Evolutionary conservation across 2,329 filamentous ascomycete species (phyloP).

Genomic region (Endocalyx cinctus): DNA sequence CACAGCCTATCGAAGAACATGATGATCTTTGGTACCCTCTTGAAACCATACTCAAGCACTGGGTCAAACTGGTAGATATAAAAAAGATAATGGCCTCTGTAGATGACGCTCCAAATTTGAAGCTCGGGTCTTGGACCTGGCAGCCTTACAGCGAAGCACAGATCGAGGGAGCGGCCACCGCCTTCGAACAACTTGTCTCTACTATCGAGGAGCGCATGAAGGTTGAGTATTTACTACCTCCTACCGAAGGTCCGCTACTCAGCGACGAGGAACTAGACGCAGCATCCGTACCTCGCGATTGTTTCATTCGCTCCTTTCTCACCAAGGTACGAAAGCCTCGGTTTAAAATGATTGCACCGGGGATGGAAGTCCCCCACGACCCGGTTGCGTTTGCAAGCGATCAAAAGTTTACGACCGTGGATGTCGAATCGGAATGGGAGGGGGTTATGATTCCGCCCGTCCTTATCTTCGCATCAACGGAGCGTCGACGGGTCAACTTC

Average conservation of each 20-base stretch:
- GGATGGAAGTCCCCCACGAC: slow-evolving; percentile 10
- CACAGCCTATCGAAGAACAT: slow-evolving; percentile 15
- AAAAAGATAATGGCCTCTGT: slow-evolving; percentile 20
- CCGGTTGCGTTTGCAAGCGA: slow-evolving; percentile 10
- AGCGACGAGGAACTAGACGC: slow-evolving; percentile 12
- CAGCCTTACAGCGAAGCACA: slow-evolving; percentile 25
- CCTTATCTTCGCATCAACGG: slow-evolving; percentile 16
- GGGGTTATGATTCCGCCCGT: too few species aligned
- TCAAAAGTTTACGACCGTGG: too few species aligned
- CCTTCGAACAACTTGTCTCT: slow-evolving; percentile 20
- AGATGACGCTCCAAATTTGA: slow-evolving; percentile 10
- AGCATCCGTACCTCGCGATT: slow-evolving; percentile 12
- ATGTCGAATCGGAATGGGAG: too few species aligned
- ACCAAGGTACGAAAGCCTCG: slow-evolving; percentile 15
- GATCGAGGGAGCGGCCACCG: slow-evolving; percentile 16
- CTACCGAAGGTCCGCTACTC: slow-evolving; percentile 2
- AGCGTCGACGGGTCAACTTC: slow-evolving; percentile 8
- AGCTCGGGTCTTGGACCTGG: slow-evolving; percentile 26
- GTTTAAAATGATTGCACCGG: slow-evolving; percentile 15
- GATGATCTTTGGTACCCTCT: slow-evolving; percentile 19
- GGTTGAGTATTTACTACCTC: slow-evolving; percentile 1
- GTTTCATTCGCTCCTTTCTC: slow-evolving; percentile 15
- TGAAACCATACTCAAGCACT: slow-evolving; percentile 23
- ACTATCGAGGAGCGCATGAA: slow-evolving; percentile 20
- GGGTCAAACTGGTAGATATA: slow-evolving; percentile 19